Percentiles rank a stretch among this genome's conserved stretches.
phyloP scores from a whole-genome alignment of 495 filamentous ascomycete genomes.

The Thermothielavioides terrestris region DNA sequence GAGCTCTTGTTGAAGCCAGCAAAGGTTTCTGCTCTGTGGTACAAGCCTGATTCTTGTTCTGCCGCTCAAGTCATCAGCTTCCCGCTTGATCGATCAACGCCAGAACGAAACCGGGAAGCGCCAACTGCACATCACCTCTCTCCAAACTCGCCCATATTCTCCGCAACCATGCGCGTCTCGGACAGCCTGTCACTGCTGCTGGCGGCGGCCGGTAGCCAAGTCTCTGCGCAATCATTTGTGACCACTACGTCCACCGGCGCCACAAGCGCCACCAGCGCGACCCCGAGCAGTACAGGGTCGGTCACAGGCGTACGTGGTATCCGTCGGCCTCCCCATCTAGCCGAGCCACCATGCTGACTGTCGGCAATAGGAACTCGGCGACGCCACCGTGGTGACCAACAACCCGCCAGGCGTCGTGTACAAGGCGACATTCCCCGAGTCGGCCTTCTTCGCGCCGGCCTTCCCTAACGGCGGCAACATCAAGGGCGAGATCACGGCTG shows the following conservation, averaged over 20 bases:
- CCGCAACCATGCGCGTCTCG: slow-evolving; percentile 18
- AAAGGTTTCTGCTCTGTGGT: too few relatives aligned
- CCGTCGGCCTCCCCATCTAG: background rate
- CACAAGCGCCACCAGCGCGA: too few relatives aligned
- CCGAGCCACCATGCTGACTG: background rate
- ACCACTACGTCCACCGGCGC: background rate
- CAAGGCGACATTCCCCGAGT: slow-evolving; percentile 50
- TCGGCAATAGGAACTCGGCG: slow-evolving; percentile 32
- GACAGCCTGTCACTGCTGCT: slow-evolving; percentile 17
- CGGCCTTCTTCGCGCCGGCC: slow-evolving; percentile 36
- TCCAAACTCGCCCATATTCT: background rate
- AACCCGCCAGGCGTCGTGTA: slow-evolving; percentile 56
- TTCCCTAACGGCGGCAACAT: slow-evolving; percentile 48
- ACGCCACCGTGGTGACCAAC: slow-evolving; percentile 49
- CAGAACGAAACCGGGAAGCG: too few relatives aligned
- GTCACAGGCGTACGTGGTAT: slow-evolving; percentile 14
- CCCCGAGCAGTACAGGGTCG: slow-evolving; percentile 6
- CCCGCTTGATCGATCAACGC: too few relatives aligned
- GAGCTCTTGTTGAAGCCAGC: too few relatives aligned
- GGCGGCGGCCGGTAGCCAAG: slow-evolving; percentile 17
- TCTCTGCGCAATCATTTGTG: slow-evolving; percentile 14
- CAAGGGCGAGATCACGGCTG: slow-evolving; percentile 53
- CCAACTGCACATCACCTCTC: background rate
- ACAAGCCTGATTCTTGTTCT: background rate
- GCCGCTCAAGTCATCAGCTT: background rate